phyloP scores from a whole-genome alignment of 2,329 filamentous ascomycete species.

The Fusarium lateritium region DNA sequence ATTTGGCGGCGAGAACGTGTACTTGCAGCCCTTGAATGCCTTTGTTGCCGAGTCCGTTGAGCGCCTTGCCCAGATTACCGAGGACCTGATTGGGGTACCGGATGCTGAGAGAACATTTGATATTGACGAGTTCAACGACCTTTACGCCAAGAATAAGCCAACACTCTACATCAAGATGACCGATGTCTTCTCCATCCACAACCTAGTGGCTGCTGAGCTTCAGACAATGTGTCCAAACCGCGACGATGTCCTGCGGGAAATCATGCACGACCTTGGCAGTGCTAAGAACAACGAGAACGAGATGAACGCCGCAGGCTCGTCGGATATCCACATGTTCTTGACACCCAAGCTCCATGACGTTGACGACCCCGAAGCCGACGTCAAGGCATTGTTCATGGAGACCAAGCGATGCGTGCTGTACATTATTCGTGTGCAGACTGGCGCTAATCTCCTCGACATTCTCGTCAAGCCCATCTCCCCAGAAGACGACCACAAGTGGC shows the following conservation, averaged over 20 bases:
- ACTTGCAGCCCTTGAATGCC: conserved; percentile 93
- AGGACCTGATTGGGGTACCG: conserved; percentile 83
- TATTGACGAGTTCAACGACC: conserved; percentile 98
- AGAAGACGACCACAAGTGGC: conserved; percentile 94
- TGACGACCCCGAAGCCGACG: conserved; percentile 92
- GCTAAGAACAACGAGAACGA: conserved; percentile 97
- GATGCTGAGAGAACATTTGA: conserved; percentile 94
- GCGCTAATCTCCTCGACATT: conserved; percentile 93
- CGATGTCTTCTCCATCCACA: conserved; percentile 97
- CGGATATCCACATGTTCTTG: conserved; percentile 91
- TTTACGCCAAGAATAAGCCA: conserved; percentile 96
- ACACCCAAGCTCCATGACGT: conserved; percentile 91
- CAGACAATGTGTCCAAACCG: conserved; percentile 81
- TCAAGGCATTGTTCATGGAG: conserved; percentile 96
- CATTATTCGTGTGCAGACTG: conserved; percentile 96
- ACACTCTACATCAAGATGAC: conserved; percentile 99
- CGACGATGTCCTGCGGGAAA: conserved; percentile 91
- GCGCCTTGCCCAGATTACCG: conserved; percentile 81
- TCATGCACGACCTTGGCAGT: conserved; percentile 93
- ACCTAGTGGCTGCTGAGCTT: conserved; percentile 85
- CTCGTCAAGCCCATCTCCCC: conserved; percentile 88
- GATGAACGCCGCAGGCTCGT: conserved; percentile 86
- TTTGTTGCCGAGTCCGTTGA: conserved; percentile 90
- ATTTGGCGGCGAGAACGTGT: conserved; percentile 95
- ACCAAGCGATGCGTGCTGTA: conserved; percentile 97